phyloP scores from a whole-genome alignment of 2,329 filamentous ascomycete genomes.

The Colletotrichum gloeosporioides region DNA sequence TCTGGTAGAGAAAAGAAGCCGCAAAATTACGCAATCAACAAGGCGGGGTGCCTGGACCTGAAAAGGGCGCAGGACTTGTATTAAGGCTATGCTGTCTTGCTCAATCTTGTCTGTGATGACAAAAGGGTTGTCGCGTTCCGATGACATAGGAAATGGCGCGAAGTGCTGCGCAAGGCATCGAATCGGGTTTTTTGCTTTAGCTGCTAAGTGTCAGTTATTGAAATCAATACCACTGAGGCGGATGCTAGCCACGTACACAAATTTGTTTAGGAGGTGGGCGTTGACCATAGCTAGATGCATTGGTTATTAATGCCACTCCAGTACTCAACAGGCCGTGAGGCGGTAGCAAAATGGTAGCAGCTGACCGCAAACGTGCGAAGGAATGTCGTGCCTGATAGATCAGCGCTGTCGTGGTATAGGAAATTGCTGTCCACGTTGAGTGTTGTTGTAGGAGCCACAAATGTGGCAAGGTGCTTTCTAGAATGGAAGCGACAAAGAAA shows the following conservation, averaged over 20 bases:
- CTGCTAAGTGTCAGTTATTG: not conserved
- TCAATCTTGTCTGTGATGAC: not conserved
- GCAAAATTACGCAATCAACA: not conserved
- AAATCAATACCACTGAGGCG: not conserved
- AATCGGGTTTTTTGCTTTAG: not conserved
- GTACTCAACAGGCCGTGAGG: not conserved
- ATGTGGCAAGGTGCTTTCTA: not conserved
- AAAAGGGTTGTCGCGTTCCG: not conserved
- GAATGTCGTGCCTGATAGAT: not conserved
- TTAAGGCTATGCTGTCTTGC: not conserved
- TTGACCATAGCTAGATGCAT: not conserved
- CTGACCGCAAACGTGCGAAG: not conserved
- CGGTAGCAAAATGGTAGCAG: not conserved
- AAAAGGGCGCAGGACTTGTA: not conserved
- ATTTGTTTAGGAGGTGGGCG: not conserved
- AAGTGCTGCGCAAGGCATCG: not conserved
- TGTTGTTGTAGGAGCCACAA: not conserved
- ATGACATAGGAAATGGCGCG: not conserved
- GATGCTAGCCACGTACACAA: not conserved
- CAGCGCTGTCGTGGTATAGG: not conserved
- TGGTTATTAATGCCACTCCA: not conserved
- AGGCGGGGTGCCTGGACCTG: not conserved
- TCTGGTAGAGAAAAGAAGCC: not conserved
- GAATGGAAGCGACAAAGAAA: not conserved
- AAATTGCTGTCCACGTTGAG: not conserved